Base-by-base conservation (phyloP, 2,329 filamentous ascomycete genomes). In the Orbilia blumenaviensis region DNA sequence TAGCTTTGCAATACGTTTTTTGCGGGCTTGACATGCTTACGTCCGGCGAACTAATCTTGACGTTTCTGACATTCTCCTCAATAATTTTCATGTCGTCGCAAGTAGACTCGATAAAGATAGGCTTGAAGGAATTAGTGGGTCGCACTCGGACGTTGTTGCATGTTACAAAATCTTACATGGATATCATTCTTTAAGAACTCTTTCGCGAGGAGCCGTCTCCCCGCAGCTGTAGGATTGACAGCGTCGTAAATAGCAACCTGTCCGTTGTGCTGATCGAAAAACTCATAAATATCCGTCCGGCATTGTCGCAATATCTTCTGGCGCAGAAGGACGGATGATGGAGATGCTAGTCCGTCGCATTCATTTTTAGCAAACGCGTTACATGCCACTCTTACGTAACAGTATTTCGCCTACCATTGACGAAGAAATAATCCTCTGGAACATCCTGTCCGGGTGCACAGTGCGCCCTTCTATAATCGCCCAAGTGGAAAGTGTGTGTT, bases 211-310 rank as follows among this genome's bases (percentile, higher is more conserved):
- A 93, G 91, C 67, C 91, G 89, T 52, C 95, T 89, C 14, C 93
- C 94, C 71, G 88, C 89, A 18, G 92, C 90, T 18, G 95, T 90
- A 3, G 94, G 94, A 81, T 99, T 99, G 16, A 99, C 96, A 27
- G 96, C 95, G 83, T 99, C 95, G 82, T 98, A 99, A 75, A 99
- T 98, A 67, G 95, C 95, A 66, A 99, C 94, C 82, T 99, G 95
- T 10, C 95, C 95, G 80, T 98, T 98, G 81, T 98, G 95, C 79
- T 97, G 92, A 81, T 98, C 96, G 48, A 99, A 85, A 86, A 97
- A 99, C 66, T 91, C 90, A 81, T 97, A 97, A 69, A 99, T 97
- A 81, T 99, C 95, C 82, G 98, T 94, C 73, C 95, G 90, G 80
- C 95, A 99, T 82, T 96, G 96, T 84, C 97, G 97, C 18, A 99